A percentile compares a stretch with the other conserved stretches of the same genome.
phyloP scores from a whole-genome alignment of 2,329 filamentous ascomycete species.

The Hymenoscyphus linearis region DNA sequence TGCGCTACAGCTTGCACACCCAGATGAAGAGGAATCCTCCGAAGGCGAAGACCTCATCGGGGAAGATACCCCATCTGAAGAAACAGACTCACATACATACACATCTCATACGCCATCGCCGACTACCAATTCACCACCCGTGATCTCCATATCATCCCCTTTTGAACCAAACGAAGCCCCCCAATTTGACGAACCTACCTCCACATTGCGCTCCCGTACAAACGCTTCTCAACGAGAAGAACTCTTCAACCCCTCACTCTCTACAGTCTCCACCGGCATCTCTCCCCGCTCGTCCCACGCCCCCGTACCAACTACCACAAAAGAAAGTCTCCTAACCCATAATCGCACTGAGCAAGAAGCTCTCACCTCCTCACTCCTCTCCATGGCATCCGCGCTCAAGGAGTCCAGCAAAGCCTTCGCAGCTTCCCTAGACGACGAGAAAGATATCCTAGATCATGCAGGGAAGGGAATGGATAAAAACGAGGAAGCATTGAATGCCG shows the following conservation, averaged over 20 bases:
- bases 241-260: constrained; percentile 21
- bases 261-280: constrained; percentile 22
- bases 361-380: constrained; percentile 74
- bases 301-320: constrained; percentile 48
- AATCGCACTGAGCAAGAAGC: constrained; percentile 78
- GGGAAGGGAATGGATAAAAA: constrained; percentile 73
- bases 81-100: constrained; percentile 22
- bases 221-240: constrained; percentile 11
- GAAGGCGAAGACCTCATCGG: constrained; percentile 54
- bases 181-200: constrained; percentile 10
- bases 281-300: constrained; percentile 13
- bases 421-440: constrained; percentile 63
- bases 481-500: constrained; percentile 68
- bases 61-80: constrained; percentile 46
- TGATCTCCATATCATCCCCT: not conserved
- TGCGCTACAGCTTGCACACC: constrained; percentile 26
- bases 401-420: constrained; percentile 68
- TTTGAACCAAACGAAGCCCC: not conserved
- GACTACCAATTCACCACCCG: constrained; percentile 3
- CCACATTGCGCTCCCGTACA: constrained; percentile 24
- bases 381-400: constrained; percentile 74
- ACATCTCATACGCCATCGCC: constrained; percentile 8
- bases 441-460: constrained; percentile 66
- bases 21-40: constrained; percentile 32
- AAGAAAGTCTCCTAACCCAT: constrained; percentile 67